These are phyloP conservation scores for Lasiosphaeris hirsuta DNA, from an alignment of 495 filamentous ascomycete species.

Conservation along the genomic window DNA sequence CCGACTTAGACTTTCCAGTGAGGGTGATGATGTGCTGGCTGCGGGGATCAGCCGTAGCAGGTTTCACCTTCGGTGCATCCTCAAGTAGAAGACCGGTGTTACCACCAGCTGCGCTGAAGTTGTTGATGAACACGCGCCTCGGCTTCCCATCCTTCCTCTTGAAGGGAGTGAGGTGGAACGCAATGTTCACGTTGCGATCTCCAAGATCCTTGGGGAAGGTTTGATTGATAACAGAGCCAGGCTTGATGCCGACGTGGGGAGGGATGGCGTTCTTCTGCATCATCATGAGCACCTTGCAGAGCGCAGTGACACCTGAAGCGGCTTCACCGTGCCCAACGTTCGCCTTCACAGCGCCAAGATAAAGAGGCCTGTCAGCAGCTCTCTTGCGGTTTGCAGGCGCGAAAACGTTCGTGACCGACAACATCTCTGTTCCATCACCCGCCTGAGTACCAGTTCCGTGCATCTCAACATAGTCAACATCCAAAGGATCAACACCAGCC, in stretches of 20 bases:
- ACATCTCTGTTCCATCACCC: constrained; percentile 77
- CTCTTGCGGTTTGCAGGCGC: constrained; percentile 67
- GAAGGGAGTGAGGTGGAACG: constrained; percentile 59
- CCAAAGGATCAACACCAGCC: constrained; percentile 66
- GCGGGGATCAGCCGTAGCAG: constrained; percentile 43
- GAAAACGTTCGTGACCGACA: constrained; percentile 74
- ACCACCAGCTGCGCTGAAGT: constrained; percentile 67
- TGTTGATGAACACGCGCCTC: constrained; percentile 64
- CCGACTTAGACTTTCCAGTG: constrained; percentile 56
- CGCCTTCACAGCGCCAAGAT: constrained; percentile 81
- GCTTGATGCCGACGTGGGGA: constrained; percentile 86
- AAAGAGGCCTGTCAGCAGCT: constrained; percentile 64
- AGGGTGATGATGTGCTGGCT: constrained; percentile 53
- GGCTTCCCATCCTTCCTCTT: constrained; percentile 57
- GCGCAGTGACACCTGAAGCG: constrained; percentile 75
- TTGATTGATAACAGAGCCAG: constrained; percentile 63
- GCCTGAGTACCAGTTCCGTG: constrained; percentile 88
- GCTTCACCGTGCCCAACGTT: constrained; percentile 91
- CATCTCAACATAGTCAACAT: constrained; percentile 82
- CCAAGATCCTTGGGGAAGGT: constrained; percentile 72
- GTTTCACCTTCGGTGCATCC: constrained; percentile 42
- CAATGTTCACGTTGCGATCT: constrained; percentile 70
- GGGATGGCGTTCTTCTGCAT: constrained; percentile 78
- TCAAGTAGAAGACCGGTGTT: constrained; percentile 64
- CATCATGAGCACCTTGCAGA: constrained; percentile 88